A percentile compares a stretch with the other conserved stretches of the same genome.
These are phyloP conservation scores for Metarhizium sp. DNA, from an alignment of 2,329 filamentous ascomycete genomes.

Conservation along the genomic window DNA sequence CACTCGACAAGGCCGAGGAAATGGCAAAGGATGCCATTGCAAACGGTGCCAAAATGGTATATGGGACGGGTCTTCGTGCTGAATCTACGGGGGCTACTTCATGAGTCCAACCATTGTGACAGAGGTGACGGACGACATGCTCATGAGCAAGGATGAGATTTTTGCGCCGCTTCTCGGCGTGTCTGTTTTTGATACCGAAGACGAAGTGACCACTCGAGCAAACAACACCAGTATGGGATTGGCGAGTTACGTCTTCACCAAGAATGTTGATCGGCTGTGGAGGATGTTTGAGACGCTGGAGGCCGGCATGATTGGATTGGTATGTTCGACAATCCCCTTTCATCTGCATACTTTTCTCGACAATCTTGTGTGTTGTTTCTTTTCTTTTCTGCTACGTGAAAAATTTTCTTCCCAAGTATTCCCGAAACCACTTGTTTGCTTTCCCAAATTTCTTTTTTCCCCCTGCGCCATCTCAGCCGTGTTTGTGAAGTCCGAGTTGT, in stretches of 20 bases:
- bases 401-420: not conserved
- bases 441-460: not conserved
- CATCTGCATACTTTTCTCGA: not conserved
- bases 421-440: not conserved
- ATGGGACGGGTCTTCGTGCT: constrained; percentile 45
- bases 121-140: constrained; percentile 57
- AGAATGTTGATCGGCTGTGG: constrained; percentile 30
- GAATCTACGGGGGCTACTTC: constrained; percentile 44
- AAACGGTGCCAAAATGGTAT: constrained; percentile 45
- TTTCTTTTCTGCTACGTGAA: not conserved
- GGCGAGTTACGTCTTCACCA: constrained; percentile 61
- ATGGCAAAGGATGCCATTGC: constrained; percentile 48
- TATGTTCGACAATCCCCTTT: constrained; percentile 13
- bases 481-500: not conserved
- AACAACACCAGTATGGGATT: constrained; percentile 60
- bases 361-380: not conserved
- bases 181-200: constrained; percentile 60
- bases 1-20: constrained; percentile 30
- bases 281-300: constrained; percentile 40
- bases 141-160: constrained; percentile 58
- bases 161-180: constrained; percentile 64
- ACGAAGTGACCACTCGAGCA: constrained; percentile 57
- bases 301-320: constrained; percentile 26
- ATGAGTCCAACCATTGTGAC: constrained; percentile 61
- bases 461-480: not conserved